Conservation (phyloP, 345 rosid species). For the Gynandropsis gynandra region DNA sequence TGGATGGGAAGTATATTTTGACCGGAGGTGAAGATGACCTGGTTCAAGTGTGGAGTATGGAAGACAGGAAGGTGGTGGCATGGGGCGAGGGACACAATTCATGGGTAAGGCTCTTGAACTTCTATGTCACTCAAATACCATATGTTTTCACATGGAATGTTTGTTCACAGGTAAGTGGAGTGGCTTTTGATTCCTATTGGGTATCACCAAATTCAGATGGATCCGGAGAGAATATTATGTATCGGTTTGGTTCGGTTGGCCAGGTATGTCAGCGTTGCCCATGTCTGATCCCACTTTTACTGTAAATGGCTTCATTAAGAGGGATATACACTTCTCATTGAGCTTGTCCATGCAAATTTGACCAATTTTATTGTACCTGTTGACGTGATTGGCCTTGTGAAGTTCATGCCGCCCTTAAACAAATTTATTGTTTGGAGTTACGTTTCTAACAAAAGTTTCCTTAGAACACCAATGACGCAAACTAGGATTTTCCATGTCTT, state of each 20-base stretch:
- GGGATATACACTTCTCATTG: no score
- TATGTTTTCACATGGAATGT: conserved; percentile 23
- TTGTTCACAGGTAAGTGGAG: conserved; percentile 90
- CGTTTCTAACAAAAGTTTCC: no score
- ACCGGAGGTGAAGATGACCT: conserved; percentile 99
- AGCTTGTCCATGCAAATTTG: no score
- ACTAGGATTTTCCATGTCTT: not conserved
- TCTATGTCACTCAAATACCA: not conserved
- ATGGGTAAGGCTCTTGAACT: conserved; percentile 71
- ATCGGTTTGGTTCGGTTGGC: conserved; percentile 98
- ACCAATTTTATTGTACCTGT: no score
- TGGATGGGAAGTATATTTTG: conserved; percentile 92
- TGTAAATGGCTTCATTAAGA: no score
- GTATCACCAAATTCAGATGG: conserved; percentile 83
- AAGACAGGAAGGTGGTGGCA: conserved; percentile 94
- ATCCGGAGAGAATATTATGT: conserved; percentile 73
- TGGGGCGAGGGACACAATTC: conserved; percentile 99
- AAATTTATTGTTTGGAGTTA: no score
- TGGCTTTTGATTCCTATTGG: conserved; percentile 96
- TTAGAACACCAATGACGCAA: no score
- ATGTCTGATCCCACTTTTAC: no score
- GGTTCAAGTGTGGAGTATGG: conserved; percentile 99
- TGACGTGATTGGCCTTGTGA: no score
- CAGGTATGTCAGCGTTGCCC: conserved; percentile 58
- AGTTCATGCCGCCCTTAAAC: no score